Evolutionary conservation across 495 filamentous ascomycete species (phyloP), one percentile per base, ranked within the genome.

Genomic region (Massariosphaeria phaeospora): DNA sequence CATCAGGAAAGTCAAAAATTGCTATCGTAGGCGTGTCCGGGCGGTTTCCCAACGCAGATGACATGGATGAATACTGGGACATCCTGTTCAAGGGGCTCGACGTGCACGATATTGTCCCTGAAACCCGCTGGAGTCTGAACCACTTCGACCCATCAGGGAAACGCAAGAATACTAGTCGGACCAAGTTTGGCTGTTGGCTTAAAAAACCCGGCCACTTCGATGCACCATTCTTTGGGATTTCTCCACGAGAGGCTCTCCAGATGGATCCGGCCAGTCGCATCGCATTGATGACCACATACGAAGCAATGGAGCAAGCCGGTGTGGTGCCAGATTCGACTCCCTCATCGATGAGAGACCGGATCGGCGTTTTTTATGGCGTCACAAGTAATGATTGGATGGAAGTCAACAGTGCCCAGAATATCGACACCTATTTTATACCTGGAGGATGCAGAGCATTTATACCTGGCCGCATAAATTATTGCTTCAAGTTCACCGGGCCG

Each of bases 231-330:
- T 75, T 75, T 55, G 63, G 63, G 21, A 68, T 75, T 39, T 68
- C 66, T 8, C 70, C 70, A 11, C 65, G 67, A 5, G 72, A 75
- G 53, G 71, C 71, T 30, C 35, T 31, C 4, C 35, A 59, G 23
- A 52, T 65, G 30, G 71, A 74, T 48, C 70, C 71, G 1, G 43
- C 53, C 10, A 71, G 72, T 26, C 60, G 68, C 15, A 39, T 73
- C 26, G 66, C 69, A 18, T 47, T 74, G 0, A 66, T 66, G 50
- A 70, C 63, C 12, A 54, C 65, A 13, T 72, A 70, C 55, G 71
- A 73, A 49, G 70, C 63, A 1, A 54, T 75, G 13, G 71, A 75
- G 50, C 48, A 56, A 33, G 67, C 70, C 23, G 71, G 72, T 18
- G 65, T 68, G 40, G 66, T 69, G 9, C 44, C 51, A 23, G 62